Evolutionary conservation across 1,139 yeast species (phyloP), one percentile per base, ranked within the genome.

Genomic region (Kurtzmaniella natalensis): DNA sequence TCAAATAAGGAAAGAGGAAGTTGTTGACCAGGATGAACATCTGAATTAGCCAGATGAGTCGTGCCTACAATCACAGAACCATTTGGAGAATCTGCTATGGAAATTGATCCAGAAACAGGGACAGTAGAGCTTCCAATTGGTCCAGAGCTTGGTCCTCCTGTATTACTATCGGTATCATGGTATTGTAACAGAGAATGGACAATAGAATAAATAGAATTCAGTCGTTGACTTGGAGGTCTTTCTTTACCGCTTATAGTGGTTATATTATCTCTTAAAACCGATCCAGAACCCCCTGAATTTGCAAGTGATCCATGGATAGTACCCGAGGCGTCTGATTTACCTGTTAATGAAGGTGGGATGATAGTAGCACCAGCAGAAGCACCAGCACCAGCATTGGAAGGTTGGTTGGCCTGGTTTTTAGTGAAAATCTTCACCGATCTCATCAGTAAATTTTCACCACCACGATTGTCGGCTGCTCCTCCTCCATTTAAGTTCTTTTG

Each of bases 191-290:
- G 32, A 3, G 33, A 32, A 20, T 37, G 39, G 2, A 28, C 21
- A 18, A 37, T 18, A 2, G 39, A 37, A 24, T 37, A 37, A 6
- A 37, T 23, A 8, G 39, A 37, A 16, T 35, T 37, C 20, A 37
- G 35, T 9, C 39, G 25, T 25, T 34, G 35, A 10, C 33, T 31
- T n/a, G 31, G 36, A 4, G 38, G 38, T n/a, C 38, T 15, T 28
- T 35, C 38, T 18, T 35, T 31, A 7, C 36, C 37, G 18, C 36
- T 37, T 11, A 37, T 31, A 18, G 39, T 37, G 13, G 31, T 32
- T 13, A 30, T 19, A 11, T 32, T 31, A 21, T 33, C 34, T 6
- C 30, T 36, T 25, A 19, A 29, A 11, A 34, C 21, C 3, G 17
- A 10, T 11, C n/a, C n/a, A n/a, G n/a, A n/a, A n/a, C n/a, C n/a